Conservation (phyloP, 768 basidiomycete species). For the Lactarius trivialis region DNA sequence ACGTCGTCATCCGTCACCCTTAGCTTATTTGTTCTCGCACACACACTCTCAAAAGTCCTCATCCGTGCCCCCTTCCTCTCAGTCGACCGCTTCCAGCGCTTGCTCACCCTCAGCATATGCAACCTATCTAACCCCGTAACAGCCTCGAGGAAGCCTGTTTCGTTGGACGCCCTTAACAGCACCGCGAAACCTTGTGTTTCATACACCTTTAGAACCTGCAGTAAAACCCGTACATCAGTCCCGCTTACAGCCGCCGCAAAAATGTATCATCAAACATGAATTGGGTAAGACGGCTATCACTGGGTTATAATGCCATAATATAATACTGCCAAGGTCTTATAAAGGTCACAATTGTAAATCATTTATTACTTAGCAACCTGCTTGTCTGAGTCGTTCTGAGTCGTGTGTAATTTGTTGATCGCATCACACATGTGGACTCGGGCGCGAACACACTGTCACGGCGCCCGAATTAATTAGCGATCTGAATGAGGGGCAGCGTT, state of each 20-base stretch:
- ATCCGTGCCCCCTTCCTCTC: conserved; percentile 38
- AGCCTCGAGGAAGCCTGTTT: conserved; percentile 62
- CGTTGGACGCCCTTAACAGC: conserved; percentile 80
- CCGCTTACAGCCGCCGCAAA: too few relatives aligned
- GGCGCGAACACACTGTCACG: neutral
- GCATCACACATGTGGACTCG: neutral
- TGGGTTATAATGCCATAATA: too few relatives aligned
- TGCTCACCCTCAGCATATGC: conserved; percentile 47
- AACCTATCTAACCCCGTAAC: conserved; percentile 52
- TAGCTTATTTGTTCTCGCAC: conserved; percentile 24
- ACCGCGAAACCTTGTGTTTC: conserved; percentile 72
- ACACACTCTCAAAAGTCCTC: conserved; percentile 30
- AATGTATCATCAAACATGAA: too few relatives aligned
- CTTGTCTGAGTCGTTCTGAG: too few relatives aligned
- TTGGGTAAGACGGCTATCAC: too few relatives aligned
- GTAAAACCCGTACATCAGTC: neutral
- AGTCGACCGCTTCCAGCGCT: conserved; percentile 42
- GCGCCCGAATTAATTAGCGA: neutral
- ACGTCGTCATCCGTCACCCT: neutral
- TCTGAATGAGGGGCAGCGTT: neutral
- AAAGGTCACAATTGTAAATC: too few relatives aligned
- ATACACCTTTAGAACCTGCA: conserved; percentile 76
- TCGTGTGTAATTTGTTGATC: neutral
- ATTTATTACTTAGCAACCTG: too few relatives aligned
- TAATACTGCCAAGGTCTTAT: too few relatives aligned